A percentile compares a stretch with the other conserved stretches of the same genome.
Conservation (phyloP, 2,329 filamentous ascomycete genomes). For the Pestalotiopsis sp. region DNA sequence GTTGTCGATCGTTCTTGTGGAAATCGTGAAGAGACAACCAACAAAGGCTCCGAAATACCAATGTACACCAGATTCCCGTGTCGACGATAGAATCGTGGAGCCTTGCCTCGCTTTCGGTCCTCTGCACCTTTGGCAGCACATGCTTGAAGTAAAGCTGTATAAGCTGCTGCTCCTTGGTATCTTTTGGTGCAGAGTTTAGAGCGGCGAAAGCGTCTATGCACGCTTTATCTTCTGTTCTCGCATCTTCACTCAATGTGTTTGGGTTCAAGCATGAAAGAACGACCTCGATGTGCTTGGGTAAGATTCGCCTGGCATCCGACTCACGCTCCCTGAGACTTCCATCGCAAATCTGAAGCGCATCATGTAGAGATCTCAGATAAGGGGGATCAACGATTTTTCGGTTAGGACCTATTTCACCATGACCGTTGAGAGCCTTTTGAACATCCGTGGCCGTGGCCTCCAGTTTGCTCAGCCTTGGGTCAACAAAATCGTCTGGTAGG, state of each 20-base stretch:
- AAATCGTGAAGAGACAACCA: not conserved
- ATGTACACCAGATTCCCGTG: not conserved
- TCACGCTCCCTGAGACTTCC: not conserved
- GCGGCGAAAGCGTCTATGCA: not conserved
- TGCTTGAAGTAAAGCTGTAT: not conserved
- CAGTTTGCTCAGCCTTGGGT: not conserved
- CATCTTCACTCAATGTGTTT: not conserved
- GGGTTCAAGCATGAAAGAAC: not conserved
- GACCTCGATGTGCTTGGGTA: not conserved
- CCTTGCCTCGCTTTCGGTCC: not conserved
- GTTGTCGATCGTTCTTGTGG: not conserved
- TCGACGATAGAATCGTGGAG: not conserved
- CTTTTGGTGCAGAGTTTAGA: not conserved
- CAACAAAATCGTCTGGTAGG: not conserved
- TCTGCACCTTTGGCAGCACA: not conserved
- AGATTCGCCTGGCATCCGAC: not conserved
- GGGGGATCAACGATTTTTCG: not conserved
- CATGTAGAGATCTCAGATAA: not conserved
- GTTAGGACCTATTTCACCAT: not conserved
- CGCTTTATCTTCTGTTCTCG: not conserved
- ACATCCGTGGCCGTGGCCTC: not conserved
- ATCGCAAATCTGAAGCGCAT: not conserved
- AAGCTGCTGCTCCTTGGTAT: not conserved
- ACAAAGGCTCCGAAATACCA: not conserved
- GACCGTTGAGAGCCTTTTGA: not conserved